Evolutionary conservation across 2,329 filamentous ascomycete genomes (phyloP), one percentile per base, ranked within the genome.

Genomic region (Aureobasidium melanogenum): DNA sequence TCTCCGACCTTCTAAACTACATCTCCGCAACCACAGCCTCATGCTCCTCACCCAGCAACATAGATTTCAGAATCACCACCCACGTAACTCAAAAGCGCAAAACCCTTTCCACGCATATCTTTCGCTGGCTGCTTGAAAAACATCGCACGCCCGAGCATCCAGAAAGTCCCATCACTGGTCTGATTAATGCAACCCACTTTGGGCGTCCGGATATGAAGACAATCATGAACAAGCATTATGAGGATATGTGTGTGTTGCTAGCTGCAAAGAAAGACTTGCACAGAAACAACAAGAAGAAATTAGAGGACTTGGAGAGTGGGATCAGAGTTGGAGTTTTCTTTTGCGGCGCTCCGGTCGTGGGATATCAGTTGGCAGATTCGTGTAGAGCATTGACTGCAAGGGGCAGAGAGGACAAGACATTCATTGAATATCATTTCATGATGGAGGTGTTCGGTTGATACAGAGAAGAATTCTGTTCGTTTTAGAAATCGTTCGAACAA

Each of bases 371-470:
- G 64, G 80, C 80, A 10, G 82, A 84, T 70, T 76, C 79, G 64
- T 84, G 82, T 62, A 71, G 75, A 5, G 71, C 76, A 63, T 68
- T 84, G 66, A 83, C 79, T 10, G 72, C 77, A 1, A 76, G 80
- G 63, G 81, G 79, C 0, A 72, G 79, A 32, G 71, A 76, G n/a
- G 80, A 83, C 64, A 79, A 77, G 17, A 77, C 75, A 52, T 79
- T 77, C 66, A 74, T 84, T 34, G 74, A 82, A 67, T 84, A 84
- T 68, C 74, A 80, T 58, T 84, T 84, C 58, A 80, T 82, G 76
- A 81, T 82, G 60, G 82, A 84, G 65, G 80, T 84, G 0, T 84
- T 84, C 72, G 79, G 76, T 10, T 32, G 30, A 32, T 32, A 30
- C n/a, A n/a, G n/a, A n/a, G n/a, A n/a, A n/a, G n/a, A n/a, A n/a